These are phyloP conservation scores for Brassica carinata DNA, from an alignment of 345 rosid genomes.

Conservation along the genomic window DNA sequence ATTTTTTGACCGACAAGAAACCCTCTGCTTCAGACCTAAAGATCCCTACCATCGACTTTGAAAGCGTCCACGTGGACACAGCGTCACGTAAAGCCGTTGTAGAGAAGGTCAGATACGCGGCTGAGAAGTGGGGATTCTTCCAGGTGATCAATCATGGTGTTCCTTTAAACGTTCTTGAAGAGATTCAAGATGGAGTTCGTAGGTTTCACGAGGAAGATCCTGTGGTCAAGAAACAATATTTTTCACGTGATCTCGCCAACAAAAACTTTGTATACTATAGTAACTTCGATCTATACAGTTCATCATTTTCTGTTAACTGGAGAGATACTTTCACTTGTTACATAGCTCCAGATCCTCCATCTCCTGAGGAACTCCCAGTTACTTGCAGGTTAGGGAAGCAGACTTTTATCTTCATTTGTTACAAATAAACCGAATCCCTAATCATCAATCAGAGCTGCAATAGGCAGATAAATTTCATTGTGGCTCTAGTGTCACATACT, in stretches of 20 bases:
- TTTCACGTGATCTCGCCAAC: constrained; percentile 9
- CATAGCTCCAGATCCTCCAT: constrained; percentile 48
- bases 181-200: constrained; percentile 25
- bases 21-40: background rate
- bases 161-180: constrained; percentile 35
- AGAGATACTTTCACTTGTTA: constrained; percentile 49
- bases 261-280: constrained; percentile 39
- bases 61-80: constrained; percentile 21
- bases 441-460: background rate
- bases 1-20: background rate
- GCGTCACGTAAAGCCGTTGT: constrained; percentile 22
- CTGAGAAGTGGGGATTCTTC: constrained; percentile 45
- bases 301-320: constrained; percentile 46
- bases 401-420: background rate
- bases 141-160: constrained; percentile 57
- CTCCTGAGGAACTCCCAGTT: constrained; percentile 49
- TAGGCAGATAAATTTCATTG: background rate
- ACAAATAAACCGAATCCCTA: background rate
- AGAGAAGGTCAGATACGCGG: constrained; percentile 32
- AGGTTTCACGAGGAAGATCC: constrained; percentile 37
- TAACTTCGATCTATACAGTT: constrained; percentile 46
- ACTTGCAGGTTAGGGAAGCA: constrained; percentile 45
- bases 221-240: constrained; percentile 31
- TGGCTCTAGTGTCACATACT: background rate
- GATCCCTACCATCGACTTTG: constrained; percentile 46